phyloP scores from a whole-genome alignment of 2,329 filamentous ascomycete species.

The Fusarium sp. region DNA sequence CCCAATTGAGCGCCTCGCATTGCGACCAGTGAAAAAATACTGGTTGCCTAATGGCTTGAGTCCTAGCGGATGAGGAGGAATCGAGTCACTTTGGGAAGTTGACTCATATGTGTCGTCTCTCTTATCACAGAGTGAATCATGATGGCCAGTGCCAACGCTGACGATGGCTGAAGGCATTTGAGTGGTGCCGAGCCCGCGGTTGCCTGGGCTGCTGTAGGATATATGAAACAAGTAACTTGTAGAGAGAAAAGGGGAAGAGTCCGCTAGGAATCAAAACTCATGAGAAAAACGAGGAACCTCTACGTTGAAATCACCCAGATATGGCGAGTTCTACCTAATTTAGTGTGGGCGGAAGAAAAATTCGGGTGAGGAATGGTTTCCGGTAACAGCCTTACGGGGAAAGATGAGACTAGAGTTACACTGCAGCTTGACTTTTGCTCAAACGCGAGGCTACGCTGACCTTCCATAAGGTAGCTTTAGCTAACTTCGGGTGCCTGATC shows the following conservation, averaged over 20 bases:
- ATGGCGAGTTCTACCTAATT: constrained; percentile 19
- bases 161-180: constrained; percentile 35
- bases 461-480: background rate
- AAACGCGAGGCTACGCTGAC: background rate
- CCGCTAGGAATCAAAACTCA: background rate
- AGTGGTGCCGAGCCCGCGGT: background rate
- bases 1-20: constrained; percentile 74
- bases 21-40: constrained; percentile 70
- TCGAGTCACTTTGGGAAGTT: constrained; percentile 53
- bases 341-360: constrained; percentile 35
- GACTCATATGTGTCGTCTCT: constrained; percentile 41
- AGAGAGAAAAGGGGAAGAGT: background rate
- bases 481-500: background rate
- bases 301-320: background rate
- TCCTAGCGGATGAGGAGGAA: constrained; percentile 82
- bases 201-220: background rate
- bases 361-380: constrained; percentile 29
- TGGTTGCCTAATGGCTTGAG: constrained; percentile 90
- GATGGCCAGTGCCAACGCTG: constrained; percentile 14
- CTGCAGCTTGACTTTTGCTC: constrained; percentile 8
- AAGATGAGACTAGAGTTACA: constrained; percentile 16
- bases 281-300: constrained; percentile 7
- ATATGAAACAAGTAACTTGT: background rate
- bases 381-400: constrained; percentile 1
- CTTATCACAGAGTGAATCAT: constrained; percentile 32